These are phyloP conservation scores for Lactarius vividus DNA, from an alignment of 768 basidiomycete species.

Conservation along the genomic window DNA sequence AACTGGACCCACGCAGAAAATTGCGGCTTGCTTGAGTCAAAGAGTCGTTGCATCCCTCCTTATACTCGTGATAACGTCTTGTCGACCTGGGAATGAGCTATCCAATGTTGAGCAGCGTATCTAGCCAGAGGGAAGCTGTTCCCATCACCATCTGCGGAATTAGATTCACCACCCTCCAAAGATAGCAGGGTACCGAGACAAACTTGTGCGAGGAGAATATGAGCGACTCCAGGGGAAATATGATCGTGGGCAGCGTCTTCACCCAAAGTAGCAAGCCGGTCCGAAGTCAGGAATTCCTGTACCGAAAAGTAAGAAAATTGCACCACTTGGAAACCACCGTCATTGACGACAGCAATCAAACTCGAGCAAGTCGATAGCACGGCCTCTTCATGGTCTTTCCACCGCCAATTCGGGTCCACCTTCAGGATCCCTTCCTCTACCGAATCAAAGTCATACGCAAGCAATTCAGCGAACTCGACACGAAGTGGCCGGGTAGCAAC, in stretches of 20 bases:
- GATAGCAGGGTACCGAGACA: background rate
- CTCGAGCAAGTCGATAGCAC: background rate
- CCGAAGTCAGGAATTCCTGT: background rate
- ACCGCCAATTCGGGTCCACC: too few species aligned
- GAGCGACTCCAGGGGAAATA: background rate
- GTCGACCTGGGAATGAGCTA: background rate
- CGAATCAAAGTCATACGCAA: too few species aligned
- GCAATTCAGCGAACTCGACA: too few species aligned
- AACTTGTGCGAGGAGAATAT: too few species aligned
- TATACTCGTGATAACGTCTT: background rate
- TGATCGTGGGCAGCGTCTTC: background rate
- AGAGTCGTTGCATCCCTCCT: background rate
- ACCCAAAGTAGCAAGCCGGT: background rate
- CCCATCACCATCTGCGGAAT: background rate
- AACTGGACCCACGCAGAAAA: background rate
- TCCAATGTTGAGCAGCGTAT: background rate
- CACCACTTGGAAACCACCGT: background rate
- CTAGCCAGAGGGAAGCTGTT: background rate
- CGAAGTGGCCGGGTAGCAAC: too few species aligned
- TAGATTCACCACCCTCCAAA: background rate
- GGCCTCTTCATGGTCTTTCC: too few species aligned
- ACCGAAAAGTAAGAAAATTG: background rate
- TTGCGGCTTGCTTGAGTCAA: background rate
- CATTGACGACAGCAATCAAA: background rate
- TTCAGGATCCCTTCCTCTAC: too few species aligned